Base-by-base conservation (phyloP, 2,329 filamentous ascomycete species). In the Tolypocladium ophioglossoides region DNA sequence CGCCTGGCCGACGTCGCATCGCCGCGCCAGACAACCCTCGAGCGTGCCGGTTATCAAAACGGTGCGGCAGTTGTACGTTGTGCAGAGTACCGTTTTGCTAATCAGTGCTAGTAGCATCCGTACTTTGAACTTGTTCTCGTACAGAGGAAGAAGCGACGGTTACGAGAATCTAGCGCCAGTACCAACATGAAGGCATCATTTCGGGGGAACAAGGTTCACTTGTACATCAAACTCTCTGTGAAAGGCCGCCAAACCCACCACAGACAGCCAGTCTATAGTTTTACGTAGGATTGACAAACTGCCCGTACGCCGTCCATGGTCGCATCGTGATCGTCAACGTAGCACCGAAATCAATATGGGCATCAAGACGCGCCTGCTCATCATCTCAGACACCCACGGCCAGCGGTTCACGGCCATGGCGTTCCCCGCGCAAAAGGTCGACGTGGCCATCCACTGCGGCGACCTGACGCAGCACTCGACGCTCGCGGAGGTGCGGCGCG, bases 391-490 rank as follows among this genome's bases (percentile, higher is more conserved):
- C 51, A 64, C 63, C 3, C 62, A 65, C 46, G 61, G 63, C 27
- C 51, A 52, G 46, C 7, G 14, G 6, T 12, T 27, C 12, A 46
- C 57, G 8, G 30, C 49, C 1, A 10, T n/a, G 16, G 41, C 37
- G 4, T 22, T 30, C 14, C 34, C 32, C 37, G 49, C 6, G 11
- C 27, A 40, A 4, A 16, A 18, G 0, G 64, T 52, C 3, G 75
- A 79, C 55, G 71, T 79, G 0, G 70, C 63, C 3, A 74, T 80
- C 18, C 75, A 79, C 58, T 78, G 75, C 53, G 76, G 77, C 11
- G 75, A 80, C 47, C 66, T 80, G 4, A 78, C 76, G 0, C 58
- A 71, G 0, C 62, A 68, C 24, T 78, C 75, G 0, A 74, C 69
- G 30, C 50, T 78, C 0, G 51, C 64, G 0, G 73, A 77, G 47